phyloP scores from a whole-genome alignment of 2,329 filamentous ascomycete species.

The Ophiostoma sp. region DNA sequence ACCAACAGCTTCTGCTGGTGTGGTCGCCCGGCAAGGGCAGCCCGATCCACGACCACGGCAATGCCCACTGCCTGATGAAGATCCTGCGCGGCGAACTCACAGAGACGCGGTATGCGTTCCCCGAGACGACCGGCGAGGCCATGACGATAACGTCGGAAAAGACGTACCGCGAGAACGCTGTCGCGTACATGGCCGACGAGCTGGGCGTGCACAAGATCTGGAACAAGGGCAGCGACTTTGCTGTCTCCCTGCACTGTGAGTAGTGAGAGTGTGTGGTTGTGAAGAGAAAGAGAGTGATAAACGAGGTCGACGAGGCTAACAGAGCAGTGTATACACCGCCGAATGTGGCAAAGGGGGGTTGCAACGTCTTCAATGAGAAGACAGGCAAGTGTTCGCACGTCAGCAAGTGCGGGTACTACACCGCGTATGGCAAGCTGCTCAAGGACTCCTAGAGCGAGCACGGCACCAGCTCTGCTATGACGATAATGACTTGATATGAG shows the following conservation, averaged over 20 bases:
- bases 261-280: constrained; percentile 35
- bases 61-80: constrained; percentile 91
- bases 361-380: constrained; percentile 70
- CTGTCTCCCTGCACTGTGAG: constrained; percentile 69
- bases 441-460: constrained; percentile 9
- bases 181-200: constrained; percentile 88
- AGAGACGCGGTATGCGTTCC: constrained; percentile 77
- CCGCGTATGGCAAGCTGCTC: constrained; percentile 51
- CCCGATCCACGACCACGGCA: constrained; percentile 82
- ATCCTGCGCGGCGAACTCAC: constrained; percentile 71
- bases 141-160: constrained; percentile 62
- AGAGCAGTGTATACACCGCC: constrained; percentile 68
- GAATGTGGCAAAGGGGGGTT: constrained; percentile 77
- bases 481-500: constrained; percentile 13
- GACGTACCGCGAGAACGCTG: constrained; percentile 62
- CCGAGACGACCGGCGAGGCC: constrained; percentile 49
- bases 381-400: constrained; percentile 71
- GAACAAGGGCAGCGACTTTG: constrained; percentile 69
- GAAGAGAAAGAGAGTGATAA: neutral
- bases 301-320: constrained; percentile 28
- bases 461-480: neutral
- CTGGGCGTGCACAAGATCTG: constrained; percentile 78
- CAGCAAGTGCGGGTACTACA: constrained; percentile 66
- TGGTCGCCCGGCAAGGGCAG: constrained; percentile 82
- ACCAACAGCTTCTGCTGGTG: constrained; percentile 68